Conservation (phyloP, 345 rosid genomes). For the Durio zibethinus region DNA sequence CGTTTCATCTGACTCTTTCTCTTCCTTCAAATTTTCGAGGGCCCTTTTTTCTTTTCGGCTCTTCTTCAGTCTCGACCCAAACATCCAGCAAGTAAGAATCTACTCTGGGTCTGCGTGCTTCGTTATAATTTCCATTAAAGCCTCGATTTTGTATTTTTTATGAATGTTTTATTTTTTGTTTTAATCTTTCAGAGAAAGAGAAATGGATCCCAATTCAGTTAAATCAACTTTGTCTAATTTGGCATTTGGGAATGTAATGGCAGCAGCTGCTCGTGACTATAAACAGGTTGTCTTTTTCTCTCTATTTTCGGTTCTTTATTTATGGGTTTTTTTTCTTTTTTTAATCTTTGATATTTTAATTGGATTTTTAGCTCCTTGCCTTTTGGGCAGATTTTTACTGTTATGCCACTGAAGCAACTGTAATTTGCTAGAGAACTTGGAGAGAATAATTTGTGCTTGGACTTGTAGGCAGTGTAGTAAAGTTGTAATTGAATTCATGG, state of each 20-base stretch:
- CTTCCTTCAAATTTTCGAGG: neutral
- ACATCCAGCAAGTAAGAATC: neutral
- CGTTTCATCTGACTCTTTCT: neutral
- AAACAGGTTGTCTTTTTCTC: constrained; percentile 46
- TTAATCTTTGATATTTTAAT: neutral
- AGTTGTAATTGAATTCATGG: neutral
- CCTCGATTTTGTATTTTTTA: neutral
- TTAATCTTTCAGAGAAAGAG: neutral
- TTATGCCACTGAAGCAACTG: neutral
- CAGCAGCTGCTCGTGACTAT: constrained; percentile 97
- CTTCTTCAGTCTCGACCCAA: neutral
- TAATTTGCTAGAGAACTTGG: neutral
- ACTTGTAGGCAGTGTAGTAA: neutral
- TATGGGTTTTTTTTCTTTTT: neutral
- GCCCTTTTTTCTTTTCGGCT: neutral
- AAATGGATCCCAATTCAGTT: constrained; percentile 88
- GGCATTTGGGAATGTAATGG: constrained; percentile 91
- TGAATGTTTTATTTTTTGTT: neutral
- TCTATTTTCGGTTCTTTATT: neutral
- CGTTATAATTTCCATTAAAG: neutral
- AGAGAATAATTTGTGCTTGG: neutral
- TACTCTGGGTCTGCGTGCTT: neutral
- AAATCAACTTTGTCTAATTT: constrained; percentile 82
- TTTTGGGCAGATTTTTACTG: neutral
- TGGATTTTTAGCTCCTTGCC: neutral